Conservation (phyloP, 2,329 filamentous ascomycete species). For the Byssoonygena ceratinophila region DNA sequence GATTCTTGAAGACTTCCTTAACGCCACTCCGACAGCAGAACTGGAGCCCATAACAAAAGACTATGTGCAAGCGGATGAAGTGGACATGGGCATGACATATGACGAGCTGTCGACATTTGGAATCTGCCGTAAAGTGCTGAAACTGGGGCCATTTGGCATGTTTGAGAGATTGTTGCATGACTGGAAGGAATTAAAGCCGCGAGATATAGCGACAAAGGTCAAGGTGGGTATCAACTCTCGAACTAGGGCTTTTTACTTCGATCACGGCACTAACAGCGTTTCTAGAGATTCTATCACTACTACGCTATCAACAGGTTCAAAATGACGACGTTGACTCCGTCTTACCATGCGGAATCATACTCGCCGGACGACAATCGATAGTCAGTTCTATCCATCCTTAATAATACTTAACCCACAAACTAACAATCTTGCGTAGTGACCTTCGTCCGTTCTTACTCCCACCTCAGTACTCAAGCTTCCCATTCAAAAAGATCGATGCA, state of each 20-base stretch:
- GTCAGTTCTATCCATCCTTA: background rate
- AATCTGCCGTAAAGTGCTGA: slow-evolving; percentile 41
- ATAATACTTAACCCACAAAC: background rate
- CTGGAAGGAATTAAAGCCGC: slow-evolving; percentile 30
- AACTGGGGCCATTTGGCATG: slow-evolving; percentile 44
- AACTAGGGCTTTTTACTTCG: background rate
- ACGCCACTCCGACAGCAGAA: slow-evolving; percentile 51
- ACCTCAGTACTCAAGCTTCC: slow-evolving; percentile 13
- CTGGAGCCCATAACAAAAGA: slow-evolving; percentile 53
- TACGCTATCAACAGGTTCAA: slow-evolving; percentile 52
- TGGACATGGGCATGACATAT: slow-evolving; percentile 42
- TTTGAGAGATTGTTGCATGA: slow-evolving; percentile 43
- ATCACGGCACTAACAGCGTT: background rate
- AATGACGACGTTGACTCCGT: slow-evolving; percentile 47
- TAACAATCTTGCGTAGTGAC: slow-evolving; percentile 41
- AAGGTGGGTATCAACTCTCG: slow-evolving; percentile 18
- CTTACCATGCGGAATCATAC: slow-evolving; percentile 41
- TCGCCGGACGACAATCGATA: slow-evolving; percentile 33
- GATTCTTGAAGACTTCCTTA: slow-evolving; percentile 46
- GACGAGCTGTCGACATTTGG: slow-evolving; percentile 44
- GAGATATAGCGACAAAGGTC: slow-evolving; percentile 35
- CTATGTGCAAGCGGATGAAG: slow-evolving; percentile 48
- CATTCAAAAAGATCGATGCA: slow-evolving; percentile 16
- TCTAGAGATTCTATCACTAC: slow-evolving; percentile 19
- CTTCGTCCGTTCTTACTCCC: slow-evolving; percentile 42